Percentiles rank a stretch among this genome's conserved stretches.
Evolutionary conservation across 1,284 basidiomycete genomes (phyloP).

Genomic region (Pseudozyma sp.): DNA sequence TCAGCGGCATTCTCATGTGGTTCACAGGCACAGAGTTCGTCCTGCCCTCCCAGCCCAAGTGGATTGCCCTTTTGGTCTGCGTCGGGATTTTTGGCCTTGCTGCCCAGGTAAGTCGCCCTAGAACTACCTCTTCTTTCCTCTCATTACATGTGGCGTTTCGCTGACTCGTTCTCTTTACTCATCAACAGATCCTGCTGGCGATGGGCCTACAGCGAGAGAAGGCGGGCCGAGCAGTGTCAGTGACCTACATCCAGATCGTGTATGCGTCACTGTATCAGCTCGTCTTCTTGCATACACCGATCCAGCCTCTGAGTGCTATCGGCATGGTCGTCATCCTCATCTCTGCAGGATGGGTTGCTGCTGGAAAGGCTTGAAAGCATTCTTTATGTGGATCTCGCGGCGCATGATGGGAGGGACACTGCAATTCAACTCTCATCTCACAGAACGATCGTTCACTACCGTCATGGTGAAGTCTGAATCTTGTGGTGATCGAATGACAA

Average conservation of each 20-base stretch:
- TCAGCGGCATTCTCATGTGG: constrained; percentile 70
- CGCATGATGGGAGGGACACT: background rate
- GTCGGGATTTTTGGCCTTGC: constrained; percentile 56
- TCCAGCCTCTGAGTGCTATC: constrained; percentile 44
- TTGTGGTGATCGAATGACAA: too few relatives aligned
- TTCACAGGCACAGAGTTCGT: constrained; percentile 42
- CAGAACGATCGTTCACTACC: too few relatives aligned
- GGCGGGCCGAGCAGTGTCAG: constrained; percentile 46
- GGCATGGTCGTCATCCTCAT: constrained; percentile 51
- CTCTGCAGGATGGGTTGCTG: constrained; percentile 48
- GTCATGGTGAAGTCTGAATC: too few relatives aligned
- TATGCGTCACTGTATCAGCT: constrained; percentile 51
- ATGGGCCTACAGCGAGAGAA: constrained; percentile 55
- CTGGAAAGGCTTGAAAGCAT: constrained; percentile 23
- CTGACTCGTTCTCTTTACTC: background rate
- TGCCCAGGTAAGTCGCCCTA: constrained; percentile 12
- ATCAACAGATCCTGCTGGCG: constrained; percentile 41
- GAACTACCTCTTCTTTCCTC: too few relatives aligned
- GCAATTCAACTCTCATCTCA: too few relatives aligned
- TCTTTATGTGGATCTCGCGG: background rate
- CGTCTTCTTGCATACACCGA: constrained; percentile 43
- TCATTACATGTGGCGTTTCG: background rate
- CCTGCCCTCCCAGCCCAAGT: constrained; percentile 32
- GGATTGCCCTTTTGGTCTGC: constrained; percentile 48
- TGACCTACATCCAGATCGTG: constrained; percentile 51